Evolutionary conservation across 2,329 filamentous ascomycete genomes (phyloP).

Genomic region (Penicillium hesseltinei): DNA sequence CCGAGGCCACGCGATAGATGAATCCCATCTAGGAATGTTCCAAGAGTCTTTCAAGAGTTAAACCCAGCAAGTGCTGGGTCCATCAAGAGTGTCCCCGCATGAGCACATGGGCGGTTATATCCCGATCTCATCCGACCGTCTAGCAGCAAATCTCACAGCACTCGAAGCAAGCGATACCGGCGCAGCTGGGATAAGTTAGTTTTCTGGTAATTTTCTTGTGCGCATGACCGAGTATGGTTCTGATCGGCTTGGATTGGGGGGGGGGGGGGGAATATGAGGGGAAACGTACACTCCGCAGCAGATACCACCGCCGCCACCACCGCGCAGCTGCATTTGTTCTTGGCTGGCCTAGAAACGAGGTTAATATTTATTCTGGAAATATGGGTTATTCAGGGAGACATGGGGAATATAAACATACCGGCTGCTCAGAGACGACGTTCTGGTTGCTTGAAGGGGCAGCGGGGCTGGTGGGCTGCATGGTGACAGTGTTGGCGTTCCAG

Average conservation of each 20-base stretch:
- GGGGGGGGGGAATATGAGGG: neutral
- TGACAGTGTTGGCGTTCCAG: slow-evolving; percentile 34
- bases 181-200: slow-evolving; percentile 26
- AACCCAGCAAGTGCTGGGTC: too few relatives aligned
- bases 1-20: neutral
- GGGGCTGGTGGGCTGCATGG: slow-evolving; percentile 35
- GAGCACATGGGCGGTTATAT: neutral
- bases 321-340: slow-evolving; percentile 35
- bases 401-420: slow-evolving; percentile 21
- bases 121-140: neutral
- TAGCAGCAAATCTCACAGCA: slow-evolving; percentile 38
- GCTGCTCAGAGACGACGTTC: slow-evolving; percentile 30
- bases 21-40: neutral
- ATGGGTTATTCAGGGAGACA: neutral
- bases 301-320: slow-evolving; percentile 31
- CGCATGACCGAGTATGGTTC: neutral
- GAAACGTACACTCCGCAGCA: slow-evolving; percentile 37
- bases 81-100: neutral
- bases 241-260: too few relatives aligned
- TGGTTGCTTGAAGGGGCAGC: slow-evolving; percentile 26
- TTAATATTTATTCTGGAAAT: slow-evolving; percentile 7
- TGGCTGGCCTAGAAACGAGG: slow-evolving; percentile 17
- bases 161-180: slow-evolving; percentile 36
- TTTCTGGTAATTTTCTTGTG: neutral
- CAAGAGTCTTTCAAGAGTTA: neutral